Conservation (phyloP, 352 stramenopile species). For the Blastocystis sp. region DNA sequence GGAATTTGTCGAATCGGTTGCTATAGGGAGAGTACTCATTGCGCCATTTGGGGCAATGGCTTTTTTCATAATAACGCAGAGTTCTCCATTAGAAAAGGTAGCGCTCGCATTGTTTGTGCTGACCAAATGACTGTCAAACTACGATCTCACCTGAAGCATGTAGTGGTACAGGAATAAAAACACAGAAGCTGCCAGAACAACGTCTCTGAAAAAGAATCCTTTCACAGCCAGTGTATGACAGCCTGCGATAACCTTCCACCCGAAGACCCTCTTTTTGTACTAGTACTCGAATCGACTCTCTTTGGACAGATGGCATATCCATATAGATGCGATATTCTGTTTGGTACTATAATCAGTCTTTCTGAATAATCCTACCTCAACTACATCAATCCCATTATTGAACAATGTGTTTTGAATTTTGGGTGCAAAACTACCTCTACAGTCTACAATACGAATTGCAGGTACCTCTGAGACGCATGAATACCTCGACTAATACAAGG, state of each 20-base stretch:
- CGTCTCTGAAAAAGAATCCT: background rate
- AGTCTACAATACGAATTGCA: background rate
- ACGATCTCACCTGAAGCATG: background rate
- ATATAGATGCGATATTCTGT: constrained; percentile 36
- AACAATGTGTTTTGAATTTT: background rate
- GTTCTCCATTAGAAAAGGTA: constrained; percentile 1
- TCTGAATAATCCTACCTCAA: background rate
- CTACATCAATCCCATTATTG: constrained; percentile 21
- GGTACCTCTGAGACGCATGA: background rate
- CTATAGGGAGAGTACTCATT: background rate
- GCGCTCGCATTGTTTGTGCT: background rate
- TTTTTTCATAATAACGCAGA: background rate
- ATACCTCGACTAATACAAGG: background rate
- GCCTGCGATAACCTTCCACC: background rate
- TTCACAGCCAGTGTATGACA: constrained; percentile 12
- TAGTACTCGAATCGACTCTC: background rate
- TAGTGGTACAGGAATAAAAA: constrained; percentile 14
- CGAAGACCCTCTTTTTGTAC: constrained; percentile 19
- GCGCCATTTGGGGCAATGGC: background rate
- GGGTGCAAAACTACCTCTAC: background rate
- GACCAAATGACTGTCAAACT: constrained; percentile 11
- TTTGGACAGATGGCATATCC: constrained; percentile 14
- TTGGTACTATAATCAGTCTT: background rate
- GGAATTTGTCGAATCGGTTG: background rate
- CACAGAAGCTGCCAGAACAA: background rate